A percentile compares a stretch with the other conserved stretches of the same genome.
Conservation (phyloP, 2,329 filamentous ascomycete genomes). For the Aureobasidium namibiae region DNA sequence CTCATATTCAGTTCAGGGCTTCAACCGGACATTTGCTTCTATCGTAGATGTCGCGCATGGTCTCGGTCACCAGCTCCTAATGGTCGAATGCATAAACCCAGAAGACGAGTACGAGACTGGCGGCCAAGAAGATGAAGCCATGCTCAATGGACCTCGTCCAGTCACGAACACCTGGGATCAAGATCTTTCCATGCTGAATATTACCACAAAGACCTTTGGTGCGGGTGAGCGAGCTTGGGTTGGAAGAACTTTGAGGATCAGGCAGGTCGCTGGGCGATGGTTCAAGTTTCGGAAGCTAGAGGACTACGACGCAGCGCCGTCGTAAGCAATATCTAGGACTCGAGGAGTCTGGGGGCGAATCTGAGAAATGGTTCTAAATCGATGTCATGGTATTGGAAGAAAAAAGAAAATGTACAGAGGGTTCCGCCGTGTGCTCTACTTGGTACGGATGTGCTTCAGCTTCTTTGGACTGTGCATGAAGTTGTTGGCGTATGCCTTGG, state of each 20-base stretch:
- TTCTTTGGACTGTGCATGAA: constrained; percentile 79
- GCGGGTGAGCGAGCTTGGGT: constrained; percentile 35
- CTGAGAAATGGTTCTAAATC: neutral
- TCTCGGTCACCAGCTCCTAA: constrained; percentile 28
- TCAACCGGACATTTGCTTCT: constrained; percentile 54
- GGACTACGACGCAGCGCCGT: neutral
- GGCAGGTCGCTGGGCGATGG: constrained; percentile 37
- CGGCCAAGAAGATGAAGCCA: neutral
- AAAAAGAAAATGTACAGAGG: constrained; percentile 8
- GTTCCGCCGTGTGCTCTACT: constrained; percentile 44
- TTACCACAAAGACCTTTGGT: constrained; percentile 35
- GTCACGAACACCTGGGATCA: constrained; percentile 33
- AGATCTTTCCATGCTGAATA: constrained; percentile 39
- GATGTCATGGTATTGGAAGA: constrained; percentile 11
- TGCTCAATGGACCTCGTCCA: neutral
- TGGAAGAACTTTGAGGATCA: constrained; percentile 38
- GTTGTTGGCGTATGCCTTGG: constrained; percentile 96
- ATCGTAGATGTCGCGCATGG: constrained; percentile 52
- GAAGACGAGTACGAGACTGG: constrained; percentile 4
- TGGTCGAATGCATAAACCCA: constrained; percentile 32
- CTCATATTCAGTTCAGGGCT: constrained; percentile 68
- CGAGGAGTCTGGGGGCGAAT: neutral
- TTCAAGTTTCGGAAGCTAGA: constrained; percentile 26
- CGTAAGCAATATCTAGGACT: neutral
- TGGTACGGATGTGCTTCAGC: constrained; percentile 72